Base-by-base conservation (phyloP, 805 yeast genomes). In the Saccharomycopsis selenospora region DNA sequence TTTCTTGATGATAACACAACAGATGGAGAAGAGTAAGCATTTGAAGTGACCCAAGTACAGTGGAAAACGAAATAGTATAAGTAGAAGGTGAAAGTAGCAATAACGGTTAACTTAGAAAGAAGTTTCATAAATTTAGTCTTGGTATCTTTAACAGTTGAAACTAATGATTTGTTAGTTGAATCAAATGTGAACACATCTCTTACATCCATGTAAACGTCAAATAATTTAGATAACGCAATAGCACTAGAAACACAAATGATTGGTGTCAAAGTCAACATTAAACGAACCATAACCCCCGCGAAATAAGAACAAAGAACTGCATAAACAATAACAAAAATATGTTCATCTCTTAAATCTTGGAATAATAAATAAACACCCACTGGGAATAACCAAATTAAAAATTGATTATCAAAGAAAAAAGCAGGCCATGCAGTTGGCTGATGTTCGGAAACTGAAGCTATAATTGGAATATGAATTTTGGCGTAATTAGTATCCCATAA, bases 381-480 rank as follows among this genome's bases (percentile, higher is more conserved):
- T 46, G 99, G 99, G 86, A 93, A 93, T 57, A 93, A 73, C 99
- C 99, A 95, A 60, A 91, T 86, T 67, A 93, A 73, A 73, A 91
- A 78, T 60, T 81, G 86, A 45, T 93, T 82, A 66, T 93, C 99
- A 64, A 91, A 87, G 77, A 88, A 93, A 66, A 93, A 95, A 10
- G 97, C 80, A 8, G 98, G 95, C 99, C 99, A 93, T 3, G 99
- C 96, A n/a, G 98, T 91, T 51, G 99, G 99, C 73, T 93, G 99
- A 72, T 93, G 99, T 71, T 93, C 99, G 11, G 96, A 87, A 33
- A 93, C 99, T 2, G 97, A 90, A 1, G 99, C 99, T 67, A 93
- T 93, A 63, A 93, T 93, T 41, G 99, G 99, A 60, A 93, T 93
- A 64, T 93, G 99, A 56, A 93, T 85, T 71, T 90, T 91, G 54